These are phyloP conservation scores for Suillus subaureus DNA, from an alignment of 768 basidiomycete species.

Conservation along the genomic window DNA sequence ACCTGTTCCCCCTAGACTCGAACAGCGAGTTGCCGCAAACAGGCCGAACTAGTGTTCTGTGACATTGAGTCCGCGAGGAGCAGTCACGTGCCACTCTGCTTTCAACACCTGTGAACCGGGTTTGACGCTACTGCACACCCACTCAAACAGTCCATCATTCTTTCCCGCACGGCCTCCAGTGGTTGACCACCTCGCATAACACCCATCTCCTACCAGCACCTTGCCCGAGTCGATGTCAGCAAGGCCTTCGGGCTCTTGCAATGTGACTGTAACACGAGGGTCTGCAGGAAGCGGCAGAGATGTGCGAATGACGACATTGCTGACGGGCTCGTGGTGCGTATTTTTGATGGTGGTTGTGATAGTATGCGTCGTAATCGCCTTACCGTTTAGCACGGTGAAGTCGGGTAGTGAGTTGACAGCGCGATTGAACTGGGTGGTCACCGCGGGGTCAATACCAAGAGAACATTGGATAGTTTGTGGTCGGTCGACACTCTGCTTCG, in stretches of 20 bases:
- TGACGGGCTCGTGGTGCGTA: slow-evolving; percentile 14
- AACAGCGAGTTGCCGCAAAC: neutral
- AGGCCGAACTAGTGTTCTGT: slow-evolving; percentile 13
- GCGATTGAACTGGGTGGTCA: slow-evolving; percentile 20
- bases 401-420: slow-evolving; percentile 16
- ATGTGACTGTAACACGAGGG: slow-evolving; percentile 27
- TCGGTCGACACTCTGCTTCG: slow-evolving; percentile 12
- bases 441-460: slow-evolving; percentile 19
- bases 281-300: slow-evolving; percentile 30
- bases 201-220: slow-evolving; percentile 15
- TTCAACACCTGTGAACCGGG: slow-evolving; percentile 29
- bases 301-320: slow-evolving; percentile 26
- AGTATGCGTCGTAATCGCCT: slow-evolving; percentile 22
- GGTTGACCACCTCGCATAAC: slow-evolving; percentile 24
- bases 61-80: slow-evolving; percentile 22
- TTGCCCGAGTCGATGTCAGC: slow-evolving; percentile 22
- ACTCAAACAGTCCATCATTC: slow-evolving; percentile 29
- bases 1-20: neutral
- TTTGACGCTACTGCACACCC: slow-evolving; percentile 27
- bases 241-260: slow-evolving; percentile 29
- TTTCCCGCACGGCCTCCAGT: slow-evolving; percentile 20
- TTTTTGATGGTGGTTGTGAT: slow-evolving; percentile 19
- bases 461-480: slow-evolving; percentile 25
- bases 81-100: slow-evolving; percentile 31
- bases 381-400: slow-evolving; percentile 7